Conservation (phyloP, 1,284 basidiomycete genomes). For the Tilletia walkeri region DNA sequence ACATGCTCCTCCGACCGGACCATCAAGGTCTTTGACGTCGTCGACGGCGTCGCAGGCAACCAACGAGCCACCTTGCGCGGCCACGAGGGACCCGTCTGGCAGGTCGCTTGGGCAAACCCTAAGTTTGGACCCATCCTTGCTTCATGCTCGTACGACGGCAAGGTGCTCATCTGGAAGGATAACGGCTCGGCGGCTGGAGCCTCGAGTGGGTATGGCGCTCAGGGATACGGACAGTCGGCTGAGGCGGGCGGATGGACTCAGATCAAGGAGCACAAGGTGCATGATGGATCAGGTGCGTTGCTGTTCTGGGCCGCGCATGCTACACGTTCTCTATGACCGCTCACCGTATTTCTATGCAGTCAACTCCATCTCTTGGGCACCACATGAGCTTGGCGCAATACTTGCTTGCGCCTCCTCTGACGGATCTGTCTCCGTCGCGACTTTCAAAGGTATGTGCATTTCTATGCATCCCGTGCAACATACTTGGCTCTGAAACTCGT, state of each 20-base stretch:
- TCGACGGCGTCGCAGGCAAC: conserved; percentile 73
- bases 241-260: conserved; percentile 70
- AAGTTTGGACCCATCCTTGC: conserved; percentile 84
- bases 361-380: conserved; percentile 97
- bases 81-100: conserved; percentile 96
- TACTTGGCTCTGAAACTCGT: neutral
- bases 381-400: conserved; percentile 93
- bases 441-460: conserved; percentile 83
- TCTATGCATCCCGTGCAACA: neutral
- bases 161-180: conserved; percentile 98
- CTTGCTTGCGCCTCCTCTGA: conserved; percentile 97
- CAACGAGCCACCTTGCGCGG: conserved; percentile 57
- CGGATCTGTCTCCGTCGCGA: conserved; percentile 92
- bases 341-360: conserved; percentile 61
- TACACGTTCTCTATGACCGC: neutral
- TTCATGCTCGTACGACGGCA: conserved; percentile 95
- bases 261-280: conserved; percentile 92
- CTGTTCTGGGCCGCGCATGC: neutral
- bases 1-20: conserved; percentile 96
- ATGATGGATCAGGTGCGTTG: conserved; percentile 79
- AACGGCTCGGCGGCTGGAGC: conserved; percentile 59
- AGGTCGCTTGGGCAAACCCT: conserved; percentile 99
- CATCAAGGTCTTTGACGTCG: conserved; percentile 90
- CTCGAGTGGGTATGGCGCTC: conserved; percentile 30
- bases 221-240: conserved; percentile 22